Conservation (phyloP, 805 yeast genomes). For the Ogataea paraovalis region DNA sequence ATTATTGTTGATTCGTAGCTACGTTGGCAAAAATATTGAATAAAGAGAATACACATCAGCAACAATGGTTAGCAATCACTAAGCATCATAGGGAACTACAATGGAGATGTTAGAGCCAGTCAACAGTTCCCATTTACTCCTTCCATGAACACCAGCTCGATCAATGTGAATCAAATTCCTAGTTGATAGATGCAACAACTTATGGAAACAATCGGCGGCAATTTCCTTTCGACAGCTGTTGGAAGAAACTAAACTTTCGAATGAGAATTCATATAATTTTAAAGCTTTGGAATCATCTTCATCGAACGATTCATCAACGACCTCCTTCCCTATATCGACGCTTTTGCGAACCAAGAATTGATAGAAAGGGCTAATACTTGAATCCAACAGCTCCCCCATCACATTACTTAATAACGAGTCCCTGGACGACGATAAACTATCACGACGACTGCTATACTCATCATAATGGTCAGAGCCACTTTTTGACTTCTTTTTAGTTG, state of each 20-base stretch:
- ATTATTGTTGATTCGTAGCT: too few species aligned
- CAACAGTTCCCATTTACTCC: slow-evolving; percentile 25
- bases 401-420: neutral
- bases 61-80: neutral
- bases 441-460: neutral
- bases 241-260: slow-evolving; percentile 10
- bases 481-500: neutral
- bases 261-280: slow-evolving; percentile 10
- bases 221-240: slow-evolving; percentile 7
- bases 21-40: too few species aligned
- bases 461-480: neutral
- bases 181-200: slow-evolving; percentile 17
- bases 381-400: neutral
- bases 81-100: slow-evolving; percentile 4
- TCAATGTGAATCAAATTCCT: slow-evolving; percentile 12
- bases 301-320: slow-evolving; percentile 1
- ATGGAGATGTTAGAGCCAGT: slow-evolving; percentile 15
- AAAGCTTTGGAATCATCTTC: slow-evolving; percentile 2
- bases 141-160: slow-evolving; percentile 12
- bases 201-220: slow-evolving; percentile 20
- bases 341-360: neutral
- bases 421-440: neutral
- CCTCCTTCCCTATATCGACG: neutral
- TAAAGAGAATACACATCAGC: neutral
- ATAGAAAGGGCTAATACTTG: neutral